Percentiles rank a stretch among this genome's conserved stretches.
These are phyloP conservation scores for Entrophospora sp. DNA, from an alignment of 192 early-diverging fungal species.

Conservation along the genomic window DNA sequence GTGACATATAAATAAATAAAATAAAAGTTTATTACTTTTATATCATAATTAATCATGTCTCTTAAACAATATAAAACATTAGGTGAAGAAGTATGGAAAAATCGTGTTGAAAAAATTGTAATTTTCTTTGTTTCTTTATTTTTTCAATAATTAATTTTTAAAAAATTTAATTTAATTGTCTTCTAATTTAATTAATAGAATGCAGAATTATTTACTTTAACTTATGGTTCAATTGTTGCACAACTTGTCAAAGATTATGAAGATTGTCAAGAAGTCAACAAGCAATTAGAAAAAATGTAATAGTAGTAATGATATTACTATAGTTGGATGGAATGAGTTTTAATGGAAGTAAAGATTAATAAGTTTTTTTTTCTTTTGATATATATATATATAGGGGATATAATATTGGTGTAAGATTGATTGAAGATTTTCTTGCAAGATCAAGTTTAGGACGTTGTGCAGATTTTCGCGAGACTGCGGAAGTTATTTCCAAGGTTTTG, in stretches of 20 bases:
- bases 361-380: background rate
- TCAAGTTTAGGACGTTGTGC: constrained; percentile 70
- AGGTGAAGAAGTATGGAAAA: constrained; percentile 97
- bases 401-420: constrained; percentile 90
- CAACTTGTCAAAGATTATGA: constrained; percentile 92
- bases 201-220: constrained; percentile 93
- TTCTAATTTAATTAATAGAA: constrained; percentile 34
- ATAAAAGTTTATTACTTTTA: no score
- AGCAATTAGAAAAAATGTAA: constrained; percentile 97
- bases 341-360: background rate
- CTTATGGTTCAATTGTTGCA: constrained; percentile 94
- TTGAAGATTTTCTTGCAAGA: constrained; percentile 94
- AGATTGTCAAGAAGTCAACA: constrained; percentile 87
- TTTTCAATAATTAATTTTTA: constrained; percentile 9
- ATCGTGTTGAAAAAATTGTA: constrained; percentile 91
- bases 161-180: background rate
- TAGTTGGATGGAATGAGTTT: background rate
- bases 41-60: no score
- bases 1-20: no score
- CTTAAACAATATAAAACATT: constrained; percentile 66
- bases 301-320: no score
- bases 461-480: constrained; percentile 86
- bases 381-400: constrained; percentile 67
- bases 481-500: constrained; percentile 88
- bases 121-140: constrained; percentile 17